Conservation (phyloP, 495 filamentous ascomycete species). For the Staphylotrichum longicolle region DNA sequence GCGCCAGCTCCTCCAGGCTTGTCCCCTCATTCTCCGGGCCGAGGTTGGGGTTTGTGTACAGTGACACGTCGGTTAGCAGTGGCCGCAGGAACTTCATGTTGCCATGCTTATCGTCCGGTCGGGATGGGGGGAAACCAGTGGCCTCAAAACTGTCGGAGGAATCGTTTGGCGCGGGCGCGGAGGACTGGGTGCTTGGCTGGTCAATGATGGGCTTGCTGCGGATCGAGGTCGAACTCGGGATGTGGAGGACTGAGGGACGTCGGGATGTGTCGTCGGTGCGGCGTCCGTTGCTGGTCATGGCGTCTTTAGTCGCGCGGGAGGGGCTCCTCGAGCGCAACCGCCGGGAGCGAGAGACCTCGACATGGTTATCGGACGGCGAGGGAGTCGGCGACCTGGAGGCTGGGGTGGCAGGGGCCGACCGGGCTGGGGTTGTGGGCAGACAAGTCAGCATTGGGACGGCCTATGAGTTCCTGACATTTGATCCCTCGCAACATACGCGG, state of each 20-base stretch:
- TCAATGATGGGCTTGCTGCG: slow-evolving; percentile 48
- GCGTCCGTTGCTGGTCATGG: slow-evolving; percentile 32
- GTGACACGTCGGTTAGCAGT: slow-evolving; percentile 50
- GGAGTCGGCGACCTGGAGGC: slow-evolving; percentile 45
- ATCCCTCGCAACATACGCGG: slow-evolving; percentile 45
- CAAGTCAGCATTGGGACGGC: slow-evolving; percentile 38
- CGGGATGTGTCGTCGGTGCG: slow-evolving; percentile 40
- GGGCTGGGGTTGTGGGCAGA: slow-evolving; percentile 25
- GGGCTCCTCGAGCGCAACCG: slow-evolving; percentile 47
- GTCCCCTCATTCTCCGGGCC: slow-evolving; percentile 53
- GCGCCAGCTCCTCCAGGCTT: slow-evolving; percentile 67
- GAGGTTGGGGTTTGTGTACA: slow-evolving; percentile 50
- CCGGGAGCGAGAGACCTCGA: slow-evolving; percentile 41
- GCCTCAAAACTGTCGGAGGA: slow-evolving; percentile 30
- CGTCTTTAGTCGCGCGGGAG: slow-evolving; percentile 35
- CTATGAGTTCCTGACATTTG: slow-evolving; percentile 4
- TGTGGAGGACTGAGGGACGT: slow-evolving; percentile 40
- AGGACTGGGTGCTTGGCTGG: slow-evolving; percentile 34
- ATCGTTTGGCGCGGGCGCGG: slow-evolving; percentile 28
- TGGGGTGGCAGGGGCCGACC: slow-evolving; percentile 34
- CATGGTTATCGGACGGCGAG: slow-evolving; percentile 44
- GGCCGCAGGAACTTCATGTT: slow-evolving; percentile 40
- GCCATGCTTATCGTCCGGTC: slow-evolving; percentile 29
- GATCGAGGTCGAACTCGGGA: slow-evolving; percentile 34
- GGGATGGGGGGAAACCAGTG: slow-evolving; percentile 16